Conservation (phyloP, 495 filamentous ascomycete species). For the Xylaria bambusicola region DNA sequence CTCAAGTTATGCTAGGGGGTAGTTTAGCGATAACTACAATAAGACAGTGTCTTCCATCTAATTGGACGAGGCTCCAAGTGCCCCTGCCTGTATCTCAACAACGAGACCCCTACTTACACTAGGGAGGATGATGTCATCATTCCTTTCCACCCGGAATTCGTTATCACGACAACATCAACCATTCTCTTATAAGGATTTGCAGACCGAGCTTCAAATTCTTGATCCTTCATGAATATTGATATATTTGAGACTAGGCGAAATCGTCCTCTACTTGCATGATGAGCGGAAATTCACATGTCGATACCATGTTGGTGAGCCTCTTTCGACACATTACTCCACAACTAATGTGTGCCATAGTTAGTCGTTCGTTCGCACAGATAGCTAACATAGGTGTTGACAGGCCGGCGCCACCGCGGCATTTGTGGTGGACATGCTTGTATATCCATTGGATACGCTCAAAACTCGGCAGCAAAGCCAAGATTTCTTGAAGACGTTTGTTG, state of each 20-base stretch:
- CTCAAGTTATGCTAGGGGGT: too few relatives aligned
- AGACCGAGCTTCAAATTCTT: neutral
- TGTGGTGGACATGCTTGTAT: slow-evolving; percentile 76
- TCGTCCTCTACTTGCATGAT: slow-evolving; percentile 13
- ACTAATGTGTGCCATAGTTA: neutral
- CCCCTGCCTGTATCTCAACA: too few relatives aligned
- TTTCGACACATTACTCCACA: neutral
- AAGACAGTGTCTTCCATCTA: neutral
- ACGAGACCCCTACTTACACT: too few relatives aligned
- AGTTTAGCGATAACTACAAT: neutral
- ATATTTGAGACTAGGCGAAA: neutral
- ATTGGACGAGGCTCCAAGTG: slow-evolving; percentile 3
- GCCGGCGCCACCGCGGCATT: slow-evolving; percentile 83
- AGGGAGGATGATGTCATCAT: slow-evolving; percentile 10
- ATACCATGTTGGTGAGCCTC: slow-evolving; percentile 41
- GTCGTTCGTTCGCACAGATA: neutral
- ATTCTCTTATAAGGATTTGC: neutral
- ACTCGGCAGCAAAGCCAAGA: slow-evolving; percentile 79
- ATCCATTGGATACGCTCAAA: slow-evolving; percentile 84
- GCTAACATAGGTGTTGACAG: slow-evolving; percentile 43
- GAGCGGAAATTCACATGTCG: slow-evolving; percentile 35
- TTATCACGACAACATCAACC: neutral
- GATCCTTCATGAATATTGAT: neutral
- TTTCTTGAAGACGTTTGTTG: slow-evolving; percentile 62
- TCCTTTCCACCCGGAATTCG: neutral